phyloP scores from a whole-genome alignment of 176 grass and related monocot species.

The Echinochloa phyllopogon region DNA sequence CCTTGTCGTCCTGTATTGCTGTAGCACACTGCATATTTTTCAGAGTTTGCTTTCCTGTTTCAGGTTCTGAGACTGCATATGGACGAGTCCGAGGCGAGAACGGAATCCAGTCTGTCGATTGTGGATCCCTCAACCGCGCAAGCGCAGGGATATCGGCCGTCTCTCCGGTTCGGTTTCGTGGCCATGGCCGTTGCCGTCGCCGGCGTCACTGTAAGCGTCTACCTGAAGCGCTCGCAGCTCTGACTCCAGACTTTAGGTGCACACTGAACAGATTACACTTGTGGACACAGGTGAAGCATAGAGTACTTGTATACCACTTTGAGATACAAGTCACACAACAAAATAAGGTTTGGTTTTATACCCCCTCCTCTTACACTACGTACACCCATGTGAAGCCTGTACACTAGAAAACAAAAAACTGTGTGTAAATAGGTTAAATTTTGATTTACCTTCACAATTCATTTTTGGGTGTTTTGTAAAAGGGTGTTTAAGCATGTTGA shows the following conservation, averaged over 20 bases:
- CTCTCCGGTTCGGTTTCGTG: slow-evolving; percentile 41
- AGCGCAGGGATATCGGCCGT: neutral
- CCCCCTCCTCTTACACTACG: too few species aligned
- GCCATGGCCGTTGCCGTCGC: slow-evolving; percentile 46
- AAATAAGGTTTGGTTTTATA: too few species aligned
- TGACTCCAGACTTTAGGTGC: neutral
- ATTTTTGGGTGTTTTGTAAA: neutral
- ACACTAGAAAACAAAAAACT: neutral
- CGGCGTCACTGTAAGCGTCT: slow-evolving; percentile 44
- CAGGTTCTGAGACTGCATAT: slow-evolving; percentile 75
- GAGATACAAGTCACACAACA: neutral
- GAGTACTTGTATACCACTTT: neutral
- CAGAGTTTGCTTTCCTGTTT: neutral
- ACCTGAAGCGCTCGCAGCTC: slow-evolving; percentile 57
- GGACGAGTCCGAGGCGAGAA: slow-evolving; percentile 23
- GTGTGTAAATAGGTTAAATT: neutral
- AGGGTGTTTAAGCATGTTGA: neutral
- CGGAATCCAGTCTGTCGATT: neutral
- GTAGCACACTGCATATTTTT: neutral
- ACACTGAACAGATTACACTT: neutral
- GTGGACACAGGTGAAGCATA: neutral
- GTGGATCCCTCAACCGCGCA: neutral
- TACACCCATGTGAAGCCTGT: neutral
- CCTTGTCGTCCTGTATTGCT: too few species aligned
- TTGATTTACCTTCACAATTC: neutral